These are phyloP conservation scores for Sporothrix globosa DNA, from an alignment of 2,329 filamentous ascomycete species.

Conservation along the genomic window DNA sequence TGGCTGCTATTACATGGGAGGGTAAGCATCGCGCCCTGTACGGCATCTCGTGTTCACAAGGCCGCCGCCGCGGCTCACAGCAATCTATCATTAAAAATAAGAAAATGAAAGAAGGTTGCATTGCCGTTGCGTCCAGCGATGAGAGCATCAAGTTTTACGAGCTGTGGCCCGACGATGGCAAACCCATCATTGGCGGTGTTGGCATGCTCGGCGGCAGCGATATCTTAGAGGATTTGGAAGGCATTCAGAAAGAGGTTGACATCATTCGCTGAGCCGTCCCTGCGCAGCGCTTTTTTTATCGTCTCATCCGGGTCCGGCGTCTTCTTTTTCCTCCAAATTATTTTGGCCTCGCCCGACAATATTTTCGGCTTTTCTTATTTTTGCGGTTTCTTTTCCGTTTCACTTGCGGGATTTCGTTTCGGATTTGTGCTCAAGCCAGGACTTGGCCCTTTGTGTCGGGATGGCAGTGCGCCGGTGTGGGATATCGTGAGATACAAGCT, in stretches of 20 bases:
- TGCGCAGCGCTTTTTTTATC: background rate
- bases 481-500: background rate
- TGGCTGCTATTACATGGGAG: conserved; percentile 83
- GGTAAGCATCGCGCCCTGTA: conserved; percentile 79
- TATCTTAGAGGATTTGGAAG: conserved; percentile 80
- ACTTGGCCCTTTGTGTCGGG: background rate
- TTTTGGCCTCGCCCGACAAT: background rate
- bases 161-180: conserved; percentile 74
- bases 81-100: background rate
- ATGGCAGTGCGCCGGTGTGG: background rate
- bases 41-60: conserved; percentile 72
- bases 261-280: conserved; percentile 63
- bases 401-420: background rate
- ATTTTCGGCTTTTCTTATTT: too few relatives aligned
- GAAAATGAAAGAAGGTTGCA: conserved; percentile 72
- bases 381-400: background rate
- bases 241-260: conserved; percentile 73
- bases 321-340: background rate
- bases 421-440: background rate
- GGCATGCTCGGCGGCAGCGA: conserved; percentile 78
- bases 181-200: conserved; percentile 54
- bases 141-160: conserved; percentile 94
- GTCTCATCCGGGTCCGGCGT: background rate
- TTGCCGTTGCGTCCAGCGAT: conserved; percentile 90
- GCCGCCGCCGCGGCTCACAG: background rate